Evolutionary conservation across 768 basidiomycete genomes (phyloP), one percentile per base, ranked within the genome.

Genomic region (Lactarius indigo): DNA sequence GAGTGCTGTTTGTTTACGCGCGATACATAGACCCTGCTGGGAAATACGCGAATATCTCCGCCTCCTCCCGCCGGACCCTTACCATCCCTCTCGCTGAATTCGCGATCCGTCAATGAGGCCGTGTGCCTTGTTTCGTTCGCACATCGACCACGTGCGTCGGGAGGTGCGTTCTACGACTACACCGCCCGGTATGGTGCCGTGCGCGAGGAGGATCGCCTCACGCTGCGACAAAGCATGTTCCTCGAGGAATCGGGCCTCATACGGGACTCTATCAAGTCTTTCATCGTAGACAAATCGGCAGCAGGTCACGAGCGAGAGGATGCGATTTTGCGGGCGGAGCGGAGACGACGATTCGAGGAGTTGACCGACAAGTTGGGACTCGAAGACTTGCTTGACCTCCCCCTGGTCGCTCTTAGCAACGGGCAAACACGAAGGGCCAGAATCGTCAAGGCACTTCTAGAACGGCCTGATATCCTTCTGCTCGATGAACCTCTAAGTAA

Each of bases 401-500:
- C 96, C 0, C 74, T 92, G 5, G 81, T 98, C 9, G 92, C 92
- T 0, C 75, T 98, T 60, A 92, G 90, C 68, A 96, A 96, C 72
- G 96, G 96, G 0, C 96, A 99, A 79, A 98, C 89, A 35, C 79
- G 96, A 44, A 79, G 93, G 20, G 94, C 94, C 6, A 80, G 95
- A 55, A 91, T 99, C 57, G 81, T 91, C 10, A 85, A 88, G 69
- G 91, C 91, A 0, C 75, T 98, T 10, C 74, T 98, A 37, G 79
- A 76, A 20, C 81, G 83, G 55, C 93, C 94, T 0, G 83, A 88
- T 67, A 74, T 98, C 23, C 74, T 98, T 28, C 76, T 98, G 8
- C 80, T 98, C n/a, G 95, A 97, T 68, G 96, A 98, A 75, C 96
- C 95, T 0, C 79, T 94, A 42, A 93, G 93, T 94, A 70, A 64